These are phyloP conservation scores for Acrodontium crateriforme DNA, from an alignment of 2,329 filamentous ascomycete genomes.

Conservation along the genomic window DNA sequence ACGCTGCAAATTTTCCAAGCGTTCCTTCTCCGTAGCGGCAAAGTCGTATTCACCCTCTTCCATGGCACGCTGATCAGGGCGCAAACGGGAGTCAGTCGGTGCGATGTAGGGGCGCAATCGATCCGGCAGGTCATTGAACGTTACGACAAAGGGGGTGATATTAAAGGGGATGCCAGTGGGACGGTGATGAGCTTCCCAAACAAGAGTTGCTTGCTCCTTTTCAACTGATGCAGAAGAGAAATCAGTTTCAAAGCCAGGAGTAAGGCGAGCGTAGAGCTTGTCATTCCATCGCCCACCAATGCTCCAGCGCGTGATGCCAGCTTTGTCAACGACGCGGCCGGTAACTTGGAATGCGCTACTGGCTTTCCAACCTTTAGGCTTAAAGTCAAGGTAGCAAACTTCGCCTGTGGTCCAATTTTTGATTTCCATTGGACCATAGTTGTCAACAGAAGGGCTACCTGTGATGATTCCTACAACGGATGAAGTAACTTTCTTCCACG, in stretches of 20 bases:
- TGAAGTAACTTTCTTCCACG: constrained; percentile 97
- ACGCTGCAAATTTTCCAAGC: constrained; percentile 84
- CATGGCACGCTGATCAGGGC: constrained; percentile 94
- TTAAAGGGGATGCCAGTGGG: constrained; percentile 88
- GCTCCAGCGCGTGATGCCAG: constrained; percentile 72
- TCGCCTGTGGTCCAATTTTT: constrained; percentile 96
- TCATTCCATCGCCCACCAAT: constrained; percentile 96
- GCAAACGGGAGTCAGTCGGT: constrained; percentile 83
- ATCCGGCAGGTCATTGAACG: constrained; percentile 85
- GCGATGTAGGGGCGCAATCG: constrained; percentile 62
- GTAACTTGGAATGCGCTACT: constrained; percentile 78
- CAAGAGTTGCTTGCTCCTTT: constrained; percentile 63
- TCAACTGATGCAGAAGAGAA: constrained; percentile 52
- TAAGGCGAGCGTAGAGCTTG: constrained; percentile 85
- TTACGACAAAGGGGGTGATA: constrained; percentile 87
- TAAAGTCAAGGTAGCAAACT: constrained; percentile 80
- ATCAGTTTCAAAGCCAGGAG: constrained; percentile 84
- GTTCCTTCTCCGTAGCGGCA: constrained; percentile 84
- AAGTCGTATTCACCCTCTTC: constrained; percentile 95
- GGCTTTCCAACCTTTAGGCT: constrained; percentile 89
- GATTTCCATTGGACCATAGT: constrained; percentile 93
- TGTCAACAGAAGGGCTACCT: constrained; percentile 90
- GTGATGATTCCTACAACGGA: constrained; percentile 98
- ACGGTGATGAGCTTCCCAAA: constrained; percentile 80
- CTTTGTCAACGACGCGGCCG: constrained; percentile 68